Base-by-base conservation (phyloP, 805 yeast genomes). In the Wickerhamiella bombiphila region DNA sequence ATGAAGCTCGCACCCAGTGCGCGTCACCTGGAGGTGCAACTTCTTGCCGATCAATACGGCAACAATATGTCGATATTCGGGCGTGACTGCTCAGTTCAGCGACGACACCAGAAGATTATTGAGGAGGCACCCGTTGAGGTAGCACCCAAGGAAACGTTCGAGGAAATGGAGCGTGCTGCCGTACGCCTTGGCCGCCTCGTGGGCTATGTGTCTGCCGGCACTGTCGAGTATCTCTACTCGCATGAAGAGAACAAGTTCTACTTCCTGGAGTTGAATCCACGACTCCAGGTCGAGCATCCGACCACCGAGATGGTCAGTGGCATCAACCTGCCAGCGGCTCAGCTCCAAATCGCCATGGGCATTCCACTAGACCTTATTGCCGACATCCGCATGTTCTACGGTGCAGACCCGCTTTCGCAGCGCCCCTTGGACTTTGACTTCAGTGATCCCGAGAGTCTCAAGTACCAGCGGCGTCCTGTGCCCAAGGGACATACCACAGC, bases 281-380 rank as follows among this genome's bases (percentile, higher is more conserved):
- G 99, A 70, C 70, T 91, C 60, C 99, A 91, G 69, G 99, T 91
- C 42, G 99, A 91, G 70, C 99, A 91, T 70, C 99, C 99, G 54
- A 91, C 98, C 32, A 91, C 98, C 29, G 99, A 91, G 66, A 91
- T 91, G 99, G 98, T 85, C 40, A 79, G 94, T 18, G 98, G 98
- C 48, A 96, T 91, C 38, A 93, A 91, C 57, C 70, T 91, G 58
- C 99, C 99, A 21, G 94, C 96, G 41, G 94, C 99, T 28, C 98
- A 91, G 66, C 73, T 91, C 49, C 98, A 91, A 65, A 82, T 91
- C 62, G 97, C 98, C 46, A 91, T 91, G 99, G 99, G 99, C 72
- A 74, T 91, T 43, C 97, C 98, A 47, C 76, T 91, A 70, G 93
- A 91, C 61, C 73, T 93, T 64, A 80, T 91, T 52, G 73, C 79